Evolutionary conservation across 352 stramenopile genomes (phyloP).

Genomic region (Globisporangium emineosum): DNA sequence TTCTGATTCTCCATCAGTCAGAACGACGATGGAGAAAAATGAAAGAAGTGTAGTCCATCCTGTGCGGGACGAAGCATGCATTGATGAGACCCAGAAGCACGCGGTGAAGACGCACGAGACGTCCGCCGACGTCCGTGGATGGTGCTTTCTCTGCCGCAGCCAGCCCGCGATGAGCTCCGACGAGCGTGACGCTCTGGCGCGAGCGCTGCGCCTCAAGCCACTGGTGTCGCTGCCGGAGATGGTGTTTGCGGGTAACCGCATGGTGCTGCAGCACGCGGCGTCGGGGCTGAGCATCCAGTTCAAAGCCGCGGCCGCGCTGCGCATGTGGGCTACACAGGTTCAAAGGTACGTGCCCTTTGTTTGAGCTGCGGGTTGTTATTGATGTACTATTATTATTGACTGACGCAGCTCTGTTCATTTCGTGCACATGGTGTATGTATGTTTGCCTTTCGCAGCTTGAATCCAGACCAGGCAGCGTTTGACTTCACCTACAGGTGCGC

Average conservation of each 20-base stretch:
- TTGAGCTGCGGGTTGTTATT: background rate
- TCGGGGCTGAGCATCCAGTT: conserved; percentile 39
- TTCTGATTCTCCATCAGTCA: too few relatives aligned
- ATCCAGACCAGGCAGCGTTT: conserved; percentile 38
- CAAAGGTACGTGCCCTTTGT: conserved; percentile 10
- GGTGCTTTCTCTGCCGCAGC: conserved; percentile 37
- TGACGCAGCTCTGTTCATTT: background rate
- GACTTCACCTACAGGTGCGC: conserved; percentile 59
- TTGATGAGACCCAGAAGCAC: background rate
- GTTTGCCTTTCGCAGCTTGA: conserved; percentile 8
- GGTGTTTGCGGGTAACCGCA: conserved; percentile 41
- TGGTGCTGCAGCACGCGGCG: conserved; percentile 28
- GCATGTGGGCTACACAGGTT: conserved; percentile 37
- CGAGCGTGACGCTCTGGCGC: conserved; percentile 28
- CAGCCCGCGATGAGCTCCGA: conserved; percentile 40
- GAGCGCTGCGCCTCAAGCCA: conserved; percentile 26
- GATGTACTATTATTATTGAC: too few relatives aligned
- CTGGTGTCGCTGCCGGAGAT: conserved; percentile 54
- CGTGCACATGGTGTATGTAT: background rate
- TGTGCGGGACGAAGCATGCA: too few relatives aligned
- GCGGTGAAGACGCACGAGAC: conserved; percentile 16
- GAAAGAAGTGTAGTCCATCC: too few relatives aligned
- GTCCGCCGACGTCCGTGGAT: conserved; percentile 30
- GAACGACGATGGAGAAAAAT: background rate
- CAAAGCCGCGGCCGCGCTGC: conserved; percentile 35